These are phyloP conservation scores for Hypoxylon sp. DNA, from an alignment of 2,329 filamentous ascomycete species.

Conservation along the genomic window DNA sequence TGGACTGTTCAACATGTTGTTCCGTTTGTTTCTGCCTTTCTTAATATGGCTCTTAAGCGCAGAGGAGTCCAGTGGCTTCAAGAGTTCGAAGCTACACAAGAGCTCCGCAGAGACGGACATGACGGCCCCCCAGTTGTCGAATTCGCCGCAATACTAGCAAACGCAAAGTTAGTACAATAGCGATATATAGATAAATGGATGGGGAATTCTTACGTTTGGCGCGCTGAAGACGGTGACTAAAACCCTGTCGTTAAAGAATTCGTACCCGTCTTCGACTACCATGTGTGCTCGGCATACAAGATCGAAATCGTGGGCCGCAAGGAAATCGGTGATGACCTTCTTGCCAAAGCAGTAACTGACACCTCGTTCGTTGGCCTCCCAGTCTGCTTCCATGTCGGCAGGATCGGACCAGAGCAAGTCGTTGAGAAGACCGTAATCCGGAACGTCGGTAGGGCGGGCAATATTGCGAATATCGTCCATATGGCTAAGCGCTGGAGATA, in stretches of 20 bases:
- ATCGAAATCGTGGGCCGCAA: slow-evolving; percentile 96
- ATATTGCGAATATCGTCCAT: slow-evolving; percentile 99
- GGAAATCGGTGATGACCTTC: slow-evolving; percentile 96
- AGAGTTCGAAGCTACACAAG: slow-evolving; percentile 95
- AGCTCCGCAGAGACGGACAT: slow-evolving; percentile 97
- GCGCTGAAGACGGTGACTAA: slow-evolving; percentile 98
- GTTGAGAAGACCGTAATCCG: slow-evolving; percentile 95
- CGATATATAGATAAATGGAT: slow-evolving; percentile 12
- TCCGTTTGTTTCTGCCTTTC: slow-evolving; percentile 93
- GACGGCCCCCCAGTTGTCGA: slow-evolving; percentile 98
- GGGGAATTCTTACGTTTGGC: slow-evolving; percentile 82
- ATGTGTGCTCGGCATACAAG: slow-evolving; percentile 97
- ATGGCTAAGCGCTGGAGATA: slow-evolving; percentile 91
- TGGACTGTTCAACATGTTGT: slow-evolving; percentile 96
- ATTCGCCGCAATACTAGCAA: slow-evolving; percentile 92
- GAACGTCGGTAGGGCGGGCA: slow-evolving; percentile 94
- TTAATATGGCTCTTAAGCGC: slow-evolving; percentile 99
- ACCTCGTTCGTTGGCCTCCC: slow-evolving; percentile 96
- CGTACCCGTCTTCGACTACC: slow-evolving; percentile 99
- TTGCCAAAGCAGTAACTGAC: slow-evolving; percentile 99
- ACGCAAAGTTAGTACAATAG: slow-evolving; percentile 48
- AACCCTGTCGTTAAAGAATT: slow-evolving; percentile 96
- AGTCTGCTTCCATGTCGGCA: slow-evolving; percentile 97
- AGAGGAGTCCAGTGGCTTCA: slow-evolving; percentile 96
- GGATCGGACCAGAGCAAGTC: slow-evolving; percentile 98